phyloP scores from a whole-genome alignment of 2,329 filamentous ascomycete genomes.

The Beauveria sp. region DNA sequence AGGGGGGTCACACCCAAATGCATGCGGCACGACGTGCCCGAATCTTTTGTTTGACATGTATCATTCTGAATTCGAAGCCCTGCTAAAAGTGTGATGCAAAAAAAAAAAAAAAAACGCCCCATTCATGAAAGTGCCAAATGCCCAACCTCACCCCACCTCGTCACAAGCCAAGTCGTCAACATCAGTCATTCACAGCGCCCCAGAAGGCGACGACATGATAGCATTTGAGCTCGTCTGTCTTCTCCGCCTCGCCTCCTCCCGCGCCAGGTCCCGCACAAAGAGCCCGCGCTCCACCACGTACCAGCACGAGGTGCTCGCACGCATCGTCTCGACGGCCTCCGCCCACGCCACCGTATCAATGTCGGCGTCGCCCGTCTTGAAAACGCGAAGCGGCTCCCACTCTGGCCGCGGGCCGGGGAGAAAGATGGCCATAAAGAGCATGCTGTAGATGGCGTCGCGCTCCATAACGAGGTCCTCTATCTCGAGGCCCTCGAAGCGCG shows the following conservation, averaged over 20 bases:
- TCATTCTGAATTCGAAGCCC: neutral
- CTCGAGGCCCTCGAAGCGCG: slow-evolving; percentile 24
- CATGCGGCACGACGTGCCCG: neutral
- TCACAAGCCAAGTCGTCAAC: neutral
- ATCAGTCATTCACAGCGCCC: no score
- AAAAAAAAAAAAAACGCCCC: neutral
- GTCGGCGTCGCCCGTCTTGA: slow-evolving; percentile 42
- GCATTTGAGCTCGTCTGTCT: neutral
- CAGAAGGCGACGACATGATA: no score
- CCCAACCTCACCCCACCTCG: neutral
- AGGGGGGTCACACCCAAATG: neutral
- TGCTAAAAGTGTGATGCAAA: no score
- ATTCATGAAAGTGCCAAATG: neutral
- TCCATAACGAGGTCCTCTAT: slow-evolving; percentile 45
- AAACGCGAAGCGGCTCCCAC: slow-evolving; percentile 36
- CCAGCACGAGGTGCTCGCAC: slow-evolving; percentile 33
- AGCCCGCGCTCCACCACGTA: slow-evolving; percentile 35
- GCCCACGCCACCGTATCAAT: slow-evolving; percentile 37
- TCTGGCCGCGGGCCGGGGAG: slow-evolving; percentile 17
- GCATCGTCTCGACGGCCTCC: slow-evolving; percentile 33
- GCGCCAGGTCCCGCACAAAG: slow-evolving; percentile 26
- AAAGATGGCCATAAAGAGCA: slow-evolving; percentile 35
- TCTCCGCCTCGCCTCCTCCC: slow-evolving; percentile 11
- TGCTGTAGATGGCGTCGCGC: slow-evolving; percentile 40
- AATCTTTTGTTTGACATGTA: neutral